These are phyloP conservation scores for Erysimum cheiri DNA, from an alignment of 441 rosid genomes.

Conservation along the genomic window DNA sequence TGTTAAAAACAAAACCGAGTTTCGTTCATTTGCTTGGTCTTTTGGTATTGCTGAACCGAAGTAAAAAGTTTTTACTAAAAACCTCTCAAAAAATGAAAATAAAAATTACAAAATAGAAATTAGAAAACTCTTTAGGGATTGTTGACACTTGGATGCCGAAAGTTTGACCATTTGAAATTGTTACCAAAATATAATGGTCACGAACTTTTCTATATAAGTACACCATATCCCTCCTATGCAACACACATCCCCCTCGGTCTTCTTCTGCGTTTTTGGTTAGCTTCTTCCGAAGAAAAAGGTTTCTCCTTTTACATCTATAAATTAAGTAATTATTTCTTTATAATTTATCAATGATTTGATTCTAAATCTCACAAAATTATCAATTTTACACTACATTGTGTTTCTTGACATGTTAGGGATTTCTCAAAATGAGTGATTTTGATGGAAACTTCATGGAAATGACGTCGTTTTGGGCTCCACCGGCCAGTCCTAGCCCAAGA, in stretches of 20 bases:
- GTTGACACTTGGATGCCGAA: slow-evolving; percentile 9
- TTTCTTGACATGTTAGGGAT: slow-evolving; percentile 3
- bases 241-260: background rate
- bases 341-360: background rate
- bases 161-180: slow-evolving; percentile 36
- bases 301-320: slow-evolving; percentile 3
- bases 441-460: slow-evolving; percentile 19
- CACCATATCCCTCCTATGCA: background rate
- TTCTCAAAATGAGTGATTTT: slow-evolving; percentile 26
- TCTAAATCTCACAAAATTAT: slow-evolving; percentile 8
- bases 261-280: background rate
- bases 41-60: background rate
- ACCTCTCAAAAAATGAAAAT: background rate
- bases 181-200: slow-evolving; percentile 24
- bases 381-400: background rate
- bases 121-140: slow-evolving; percentile 2
- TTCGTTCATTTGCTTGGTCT: no score
- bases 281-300: background rate
- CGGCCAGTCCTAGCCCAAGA: slow-evolving; percentile 14
- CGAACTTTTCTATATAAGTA: slow-evolving; percentile 26
- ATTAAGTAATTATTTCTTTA: background rate
- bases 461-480: slow-evolving; percentile 10
- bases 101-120: background rate
- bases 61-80: no score
- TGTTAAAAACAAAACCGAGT: no score